These are phyloP conservation scores for Colletotrichum magnum DNA, from an alignment of 2,329 filamentous ascomycete species.

Conservation along the genomic window DNA sequence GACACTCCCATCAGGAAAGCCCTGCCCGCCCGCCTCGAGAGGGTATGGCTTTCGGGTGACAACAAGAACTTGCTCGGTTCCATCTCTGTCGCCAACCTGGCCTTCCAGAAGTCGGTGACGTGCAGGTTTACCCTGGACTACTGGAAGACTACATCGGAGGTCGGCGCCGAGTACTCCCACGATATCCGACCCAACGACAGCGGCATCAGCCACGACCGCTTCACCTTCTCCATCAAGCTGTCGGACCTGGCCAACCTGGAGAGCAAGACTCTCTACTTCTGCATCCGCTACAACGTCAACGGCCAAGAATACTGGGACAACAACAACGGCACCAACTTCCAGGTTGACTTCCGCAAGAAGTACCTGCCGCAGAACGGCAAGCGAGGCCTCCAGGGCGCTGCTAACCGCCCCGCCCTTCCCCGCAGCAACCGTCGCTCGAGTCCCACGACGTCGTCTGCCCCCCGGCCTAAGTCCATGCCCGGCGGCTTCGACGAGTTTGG, in stretches of 20 bases:
- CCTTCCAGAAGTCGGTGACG: slow-evolving; percentile 90
- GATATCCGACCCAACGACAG: slow-evolving; percentile 61
- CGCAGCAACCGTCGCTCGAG: slow-evolving; percentile 74
- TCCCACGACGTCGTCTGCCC: slow-evolving; percentile 49
- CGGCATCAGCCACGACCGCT: slow-evolving; percentile 82
- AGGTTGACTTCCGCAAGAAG: slow-evolving; percentile 93
- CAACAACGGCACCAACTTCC: slow-evolving; percentile 89
- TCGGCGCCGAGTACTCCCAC: slow-evolving; percentile 85
- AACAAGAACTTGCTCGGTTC: slow-evolving; percentile 89
- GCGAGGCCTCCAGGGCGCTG: slow-evolving; percentile 64
- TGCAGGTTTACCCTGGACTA: slow-evolving; percentile 97
- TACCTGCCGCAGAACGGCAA: slow-evolving; percentile 73
- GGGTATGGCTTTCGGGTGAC: slow-evolving; percentile 88
- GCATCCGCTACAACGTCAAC: slow-evolving; percentile 87
- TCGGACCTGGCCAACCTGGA: slow-evolving; percentile 93
- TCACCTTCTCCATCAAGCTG: slow-evolving; percentile 94
- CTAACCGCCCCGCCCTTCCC: slow-evolving; percentile 70
- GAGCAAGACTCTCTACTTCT: slow-evolving; percentile 92
- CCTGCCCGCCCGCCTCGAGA: slow-evolving; percentile 84
- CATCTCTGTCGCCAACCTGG: slow-evolving; percentile 87
- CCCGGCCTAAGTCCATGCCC: slow-evolving; percentile 68
- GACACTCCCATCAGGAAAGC: slow-evolving; percentile 74
- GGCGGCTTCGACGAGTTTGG: slow-evolving; percentile 80
- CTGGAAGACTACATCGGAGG: slow-evolving; percentile 98
- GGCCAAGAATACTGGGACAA: slow-evolving; percentile 96